These are phyloP conservation scores for Fusarium mangiferae DNA, from an alignment of 2,329 filamentous ascomycete species.

Conservation along the genomic window DNA sequence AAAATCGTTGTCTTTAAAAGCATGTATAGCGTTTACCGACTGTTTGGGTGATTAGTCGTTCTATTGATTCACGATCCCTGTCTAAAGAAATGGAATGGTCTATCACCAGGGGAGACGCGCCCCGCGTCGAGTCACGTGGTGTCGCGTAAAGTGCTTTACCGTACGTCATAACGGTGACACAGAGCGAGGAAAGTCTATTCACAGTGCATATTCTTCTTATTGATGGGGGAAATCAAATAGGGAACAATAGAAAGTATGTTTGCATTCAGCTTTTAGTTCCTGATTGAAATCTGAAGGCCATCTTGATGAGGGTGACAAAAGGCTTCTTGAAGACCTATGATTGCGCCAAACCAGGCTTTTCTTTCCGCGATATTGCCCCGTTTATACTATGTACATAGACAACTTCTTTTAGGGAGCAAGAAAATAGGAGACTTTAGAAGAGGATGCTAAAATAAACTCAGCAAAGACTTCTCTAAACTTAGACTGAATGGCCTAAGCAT, in stretches of 20 bases:
- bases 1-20: slow-evolving; percentile 1
- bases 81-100: slow-evolving; percentile 18
- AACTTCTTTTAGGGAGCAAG: background rate
- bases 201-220: background rate
- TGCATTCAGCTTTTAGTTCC: background rate
- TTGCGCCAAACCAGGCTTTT: background rate
- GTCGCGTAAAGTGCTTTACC: slow-evolving; percentile 47
- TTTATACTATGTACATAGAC: background rate
- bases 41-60: background rate
- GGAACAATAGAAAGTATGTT: background rate
- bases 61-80: slow-evolving; percentile 2
- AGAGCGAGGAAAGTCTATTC: background rate
- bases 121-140: slow-evolving; percentile 49
- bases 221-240: background rate
- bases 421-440: too few relatives aligned
- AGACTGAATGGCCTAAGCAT: background rate
- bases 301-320: background rate
- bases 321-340: background rate
- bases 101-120: slow-evolving; percentile 42
- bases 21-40: background rate
- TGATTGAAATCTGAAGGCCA: background rate
- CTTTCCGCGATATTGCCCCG: background rate
- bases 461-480: background rate
- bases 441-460: background rate
- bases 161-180: slow-evolving; percentile 12